Evolutionary conservation across 108 stramenopile genomes (phyloP), one percentile per base, ranked within the genome.

Genomic region (Schizochytrium sp.): DNA sequence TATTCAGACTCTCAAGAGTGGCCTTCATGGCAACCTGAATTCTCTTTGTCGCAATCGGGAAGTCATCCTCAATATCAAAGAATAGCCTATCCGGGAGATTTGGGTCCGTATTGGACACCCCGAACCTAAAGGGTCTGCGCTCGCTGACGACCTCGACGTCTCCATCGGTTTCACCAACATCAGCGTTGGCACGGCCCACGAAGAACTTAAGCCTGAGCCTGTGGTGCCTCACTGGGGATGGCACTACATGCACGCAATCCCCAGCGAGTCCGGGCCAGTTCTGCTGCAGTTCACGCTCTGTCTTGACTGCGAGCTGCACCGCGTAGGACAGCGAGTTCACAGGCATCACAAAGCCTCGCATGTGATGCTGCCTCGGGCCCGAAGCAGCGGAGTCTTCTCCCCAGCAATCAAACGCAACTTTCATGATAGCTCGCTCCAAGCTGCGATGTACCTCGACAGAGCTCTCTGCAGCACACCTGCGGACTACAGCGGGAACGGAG

Each of bases 121-220:
- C 76, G 53, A 55, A 50, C 5, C 76, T 47, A 15, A 28, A 3
- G 12, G 64, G 64, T 1, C 0, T 28, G 28, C 28, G 28, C 28
- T 28, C 28, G 28, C 28, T 28, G 28, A 28, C 28, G 28, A 28
- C 28, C 19, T 60, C 19, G 59, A 60, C 19, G 17, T n/a, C 59
- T 60, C 59, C 19, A 17, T n/a, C 59, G 17, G 19, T n/a, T 60
- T 60, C 19, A 17, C 19, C 19, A 17, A 13, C 76, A 10, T 42
- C 76, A 17, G 47, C 7, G 3, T 53, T 40, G 47, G n/a, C 40
- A 10, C 15, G 76, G 38, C 76, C 76, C 47, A 83, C 47, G 47
- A 83, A 83, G 53, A 83, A 83, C 76, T 83, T 83, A n/a, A 83
- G 5, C 5, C 76, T 17, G 45, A 83, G 47, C 15, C 76, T 49